Base-by-base conservation (phyloP, 2,329 filamentous ascomycete species). In the Dactylonectria macrodidyma region DNA sequence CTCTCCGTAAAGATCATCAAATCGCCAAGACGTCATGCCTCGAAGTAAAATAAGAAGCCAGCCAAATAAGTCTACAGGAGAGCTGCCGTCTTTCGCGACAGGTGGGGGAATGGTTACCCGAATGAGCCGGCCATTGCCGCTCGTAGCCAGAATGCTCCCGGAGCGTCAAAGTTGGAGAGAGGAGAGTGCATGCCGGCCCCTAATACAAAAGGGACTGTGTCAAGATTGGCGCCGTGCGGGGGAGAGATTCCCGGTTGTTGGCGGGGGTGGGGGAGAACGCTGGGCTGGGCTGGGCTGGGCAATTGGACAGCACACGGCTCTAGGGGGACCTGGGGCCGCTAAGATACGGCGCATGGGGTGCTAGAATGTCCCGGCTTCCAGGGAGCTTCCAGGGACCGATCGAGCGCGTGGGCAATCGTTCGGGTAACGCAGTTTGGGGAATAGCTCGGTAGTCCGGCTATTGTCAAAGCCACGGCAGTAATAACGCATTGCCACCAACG, bases 71-170 rank as follows among this genome's bases (percentile, higher is more conserved):
- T 22, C 46, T 52, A 44, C 59, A 33, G 22, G 19, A 54, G 58
- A 44, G 30, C 19, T 51, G 58, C 44, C 44, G 19, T 41, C 38
- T 52, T 44, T 48, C 19, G 46, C 48, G 52, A 62, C 64, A 58
- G 30, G 71, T 66, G 69, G 67, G 66, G 65, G 70, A 62, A 64
- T 71, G 61, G 70, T 76, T 76, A 75, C 70, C 70, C 65, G 72
- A 74, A 71, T 71, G 71, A 80, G 78, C 79, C 79, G 79, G 71
- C 74, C 77, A 80, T 80, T 81, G 79, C 79, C 79, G 79, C 70
- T 71, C 75, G 70, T 76, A 79, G 73, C 78, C 78, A 75, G 66
- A 60, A 30, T 7, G 58, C 65, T 65, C 60, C 68, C 71, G 68
- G 67, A 59, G 26, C 24, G 33, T 14, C 22, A 24, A 22, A 16